These are phyloP conservation scores for Mucor plumbeus DNA, from an alignment of 371 early-diverging fungal genomes.

Conservation along the genomic window DNA sequence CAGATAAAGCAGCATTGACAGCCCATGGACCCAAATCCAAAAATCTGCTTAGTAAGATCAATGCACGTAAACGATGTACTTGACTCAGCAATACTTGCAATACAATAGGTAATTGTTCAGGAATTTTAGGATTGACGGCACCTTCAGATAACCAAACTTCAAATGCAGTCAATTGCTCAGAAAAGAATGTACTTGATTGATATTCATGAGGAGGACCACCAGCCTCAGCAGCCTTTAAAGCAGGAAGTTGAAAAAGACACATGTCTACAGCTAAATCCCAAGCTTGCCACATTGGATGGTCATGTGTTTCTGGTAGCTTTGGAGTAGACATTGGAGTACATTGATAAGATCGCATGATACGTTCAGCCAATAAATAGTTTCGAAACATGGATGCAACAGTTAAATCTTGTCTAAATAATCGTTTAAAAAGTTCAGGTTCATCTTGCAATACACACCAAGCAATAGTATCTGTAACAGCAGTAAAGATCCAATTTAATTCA, in stretches of 20 bases:
- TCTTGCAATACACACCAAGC: slow-evolving; percentile 93
- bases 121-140: slow-evolving; percentile 72
- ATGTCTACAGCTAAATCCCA: slow-evolving; percentile 97
- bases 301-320: slow-evolving; percentile 84
- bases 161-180: slow-evolving; percentile 95
- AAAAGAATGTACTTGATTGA: slow-evolving; percentile 86
- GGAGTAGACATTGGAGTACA: slow-evolving; percentile 92
- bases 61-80: slow-evolving; percentile 90
- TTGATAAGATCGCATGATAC: slow-evolving; percentile 92
- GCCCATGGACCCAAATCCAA: slow-evolving; percentile 96
- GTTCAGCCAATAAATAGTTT: slow-evolving; percentile 93
- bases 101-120: slow-evolving; percentile 95
- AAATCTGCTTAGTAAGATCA: slow-evolving; percentile 89
- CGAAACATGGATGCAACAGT: slow-evolving; percentile 95
- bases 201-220: slow-evolving; percentile 65
- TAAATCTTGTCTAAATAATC: slow-evolving; percentile 93
- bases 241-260: slow-evolving; percentile 91
- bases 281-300: slow-evolving; percentile 96
- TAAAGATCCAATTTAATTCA: slow-evolving; percentile 98
- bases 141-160: slow-evolving; percentile 94
- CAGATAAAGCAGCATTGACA: slow-evolving; percentile 90
- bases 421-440: slow-evolving; percentile 88
- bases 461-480: slow-evolving; percentile 97
- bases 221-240: slow-evolving; percentile 65
- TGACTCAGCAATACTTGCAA: slow-evolving; percentile 95